A percentile compares a stretch with the other conserved stretches of the same genome.
Evolutionary conservation across 805 yeast genomes (phyloP).

Genomic region (Teunomyces pallodes): DNA sequence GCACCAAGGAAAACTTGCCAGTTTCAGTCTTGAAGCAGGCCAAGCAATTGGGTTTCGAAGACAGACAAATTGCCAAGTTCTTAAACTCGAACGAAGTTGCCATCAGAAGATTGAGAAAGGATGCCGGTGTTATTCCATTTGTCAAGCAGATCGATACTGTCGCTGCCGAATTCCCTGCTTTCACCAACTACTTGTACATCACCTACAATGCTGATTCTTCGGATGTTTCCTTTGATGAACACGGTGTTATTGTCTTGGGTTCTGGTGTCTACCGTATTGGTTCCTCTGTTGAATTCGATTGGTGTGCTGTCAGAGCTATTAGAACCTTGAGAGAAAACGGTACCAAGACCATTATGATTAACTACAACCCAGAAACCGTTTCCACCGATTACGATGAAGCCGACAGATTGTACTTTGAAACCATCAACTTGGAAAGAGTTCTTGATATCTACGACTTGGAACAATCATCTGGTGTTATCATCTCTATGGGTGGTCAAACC

Average conservation of each 20-base stretch:
- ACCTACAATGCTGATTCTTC: constrained; percentile 90
- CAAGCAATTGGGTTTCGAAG: constrained; percentile 95
- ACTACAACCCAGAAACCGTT: constrained; percentile 98
- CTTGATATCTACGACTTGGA: constrained; percentile 93
- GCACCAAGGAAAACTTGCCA: constrained; percentile 62
- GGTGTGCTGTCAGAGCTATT: constrained; percentile 98
- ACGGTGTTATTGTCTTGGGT: constrained; percentile 93
- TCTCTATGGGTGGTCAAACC: constrained; percentile 99
- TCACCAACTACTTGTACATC: constrained; percentile 89
- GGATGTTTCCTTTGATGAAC: constrained; percentile 85
- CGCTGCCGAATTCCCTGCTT: constrained; percentile 98
- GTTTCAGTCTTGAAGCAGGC: constrained; percentile 69
- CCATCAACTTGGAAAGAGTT: constrained; percentile 89
- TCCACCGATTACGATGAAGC: constrained; percentile 99
- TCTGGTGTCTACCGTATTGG: constrained; percentile 99
- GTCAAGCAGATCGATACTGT: constrained; percentile 98
- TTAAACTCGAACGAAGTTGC: constrained; percentile 89
- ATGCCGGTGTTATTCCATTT: constrained; percentile 82
- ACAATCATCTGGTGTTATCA: constrained; percentile 85
- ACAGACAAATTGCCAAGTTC: constrained; percentile 90
- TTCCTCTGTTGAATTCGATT: constrained; percentile 97
- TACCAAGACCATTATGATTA: constrained; percentile 90
- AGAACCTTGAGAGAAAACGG: constrained; percentile 87
- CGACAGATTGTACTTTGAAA: constrained; percentile 93
- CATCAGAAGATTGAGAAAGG: constrained; percentile 83